Evolutionary conservation across 345 rosid genomes (phyloP), one percentile per base, ranked within the genome.

Genomic region (Aurinia saxatilis): DNA sequence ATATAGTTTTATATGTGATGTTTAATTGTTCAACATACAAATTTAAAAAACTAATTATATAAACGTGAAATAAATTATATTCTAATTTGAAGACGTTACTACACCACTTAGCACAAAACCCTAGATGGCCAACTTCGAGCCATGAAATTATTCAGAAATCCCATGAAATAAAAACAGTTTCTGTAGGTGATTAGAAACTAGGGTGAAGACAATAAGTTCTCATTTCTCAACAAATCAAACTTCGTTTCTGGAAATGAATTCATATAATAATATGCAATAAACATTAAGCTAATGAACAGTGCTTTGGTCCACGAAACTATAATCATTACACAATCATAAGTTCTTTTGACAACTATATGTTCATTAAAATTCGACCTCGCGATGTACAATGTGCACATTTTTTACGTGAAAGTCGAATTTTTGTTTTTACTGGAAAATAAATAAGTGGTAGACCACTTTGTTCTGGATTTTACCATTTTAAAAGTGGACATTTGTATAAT

Each of bases 251-350:
- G 10, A 15, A 44, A 2, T 14, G 1, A 8, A 38, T 25, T 19
- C 36, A 13, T 60, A 33, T 49, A 17, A 17, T 37, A 51, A 17
- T 42, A 37, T 8, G 45, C 50, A 30, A 5, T 19, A 38, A 39
- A 21, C 40, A 48, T 27, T 48, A 17, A 23, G 69, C 16, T 14
- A 42, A 16, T 23, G 31, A 18, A 46, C 16, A 31, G 16, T 40
- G 38, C 58, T 3, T 65, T 49, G 65, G 48, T 63, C 54, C 70
- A 57, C 48, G 39, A 45, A 61, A 46, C 21, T 11, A 39, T 38
- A 70, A 63, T 71, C 65, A 63, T 63, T 71, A 49, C 59, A 25
- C 65, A 63, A 71, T 71, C 65, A 71, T 63, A 56, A 18, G 45
- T 48, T 40, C 16, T 48, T 70, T 45, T 63, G 41, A 63, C 29